Conservation (phyloP, 2,329 filamentous ascomycete genomes). For the Xylaria sp. region DNA sequence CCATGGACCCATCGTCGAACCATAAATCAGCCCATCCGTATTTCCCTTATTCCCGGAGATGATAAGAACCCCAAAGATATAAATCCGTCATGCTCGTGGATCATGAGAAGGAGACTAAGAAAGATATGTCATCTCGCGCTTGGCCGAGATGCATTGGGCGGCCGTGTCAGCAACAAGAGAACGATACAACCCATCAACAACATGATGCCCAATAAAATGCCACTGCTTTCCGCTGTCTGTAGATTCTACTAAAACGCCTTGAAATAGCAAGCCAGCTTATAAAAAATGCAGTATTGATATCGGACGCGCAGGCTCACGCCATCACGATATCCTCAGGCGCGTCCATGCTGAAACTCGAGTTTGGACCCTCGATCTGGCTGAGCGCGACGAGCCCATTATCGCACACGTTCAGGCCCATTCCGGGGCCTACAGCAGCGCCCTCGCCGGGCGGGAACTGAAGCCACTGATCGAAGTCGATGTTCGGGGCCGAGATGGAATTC, state of each 20-base stretch:
- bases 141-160: too few species aligned
- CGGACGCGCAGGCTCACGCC: not conserved
- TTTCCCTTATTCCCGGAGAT: not conserved
- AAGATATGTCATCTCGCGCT: too few species aligned
- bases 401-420: constrained; percentile 18
- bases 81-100: not conserved
- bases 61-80: not conserved
- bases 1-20: constrained; percentile 17
- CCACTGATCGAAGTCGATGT: constrained; percentile 65
- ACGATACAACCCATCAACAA: not conserved
- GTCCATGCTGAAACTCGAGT: constrained; percentile 9
- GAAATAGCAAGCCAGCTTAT: not conserved
- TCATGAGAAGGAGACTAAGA: not conserved
- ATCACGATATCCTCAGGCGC: constrained; percentile 10
- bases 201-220: not conserved
- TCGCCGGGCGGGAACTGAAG: constrained; percentile 60
- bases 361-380: constrained; percentile 26
- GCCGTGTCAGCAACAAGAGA: not conserved
- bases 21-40: constrained; percentile 16
- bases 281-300: not conserved
- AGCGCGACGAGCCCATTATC: constrained; percentile 23
- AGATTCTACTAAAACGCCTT: not conserved
- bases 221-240: not conserved
- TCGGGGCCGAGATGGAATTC: constrained; percentile 57
- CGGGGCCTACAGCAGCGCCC: constrained; percentile 40